phyloP scores from a whole-genome alignment of 768 basidiomycete species.

The Dentipellis sp. region DNA sequence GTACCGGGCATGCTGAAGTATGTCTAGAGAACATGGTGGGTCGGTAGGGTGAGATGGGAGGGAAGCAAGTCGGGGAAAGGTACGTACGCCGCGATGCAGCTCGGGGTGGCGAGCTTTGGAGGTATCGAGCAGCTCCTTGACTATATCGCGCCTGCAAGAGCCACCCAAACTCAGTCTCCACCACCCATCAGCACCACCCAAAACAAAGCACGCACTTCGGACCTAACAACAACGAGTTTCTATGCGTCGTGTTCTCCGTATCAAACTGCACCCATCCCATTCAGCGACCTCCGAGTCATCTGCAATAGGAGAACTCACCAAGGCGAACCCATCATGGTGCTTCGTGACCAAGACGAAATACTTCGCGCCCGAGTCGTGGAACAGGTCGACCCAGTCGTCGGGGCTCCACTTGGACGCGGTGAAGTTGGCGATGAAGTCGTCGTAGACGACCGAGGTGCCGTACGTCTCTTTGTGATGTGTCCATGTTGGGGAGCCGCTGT shows the following conservation, averaged over 20 bases:
- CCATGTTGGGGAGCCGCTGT: conserved; percentile 32
- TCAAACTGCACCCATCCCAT: conserved; percentile 28
- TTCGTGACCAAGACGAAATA: conserved; percentile 57
- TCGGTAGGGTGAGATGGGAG: not conserved
- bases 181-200: not conserved
- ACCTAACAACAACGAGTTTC: conserved; percentile 38
- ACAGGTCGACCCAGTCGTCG: conserved; percentile 43
- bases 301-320: conserved; percentile 14
- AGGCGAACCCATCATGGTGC: conserved; percentile 52
- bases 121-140: not conserved
- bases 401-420: conserved; percentile 45
- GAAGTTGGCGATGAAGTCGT: conserved; percentile 49
- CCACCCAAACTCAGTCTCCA: not conserved
- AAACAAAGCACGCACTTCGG: conserved; percentile 25
- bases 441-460: conserved; percentile 39
- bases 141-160: not conserved
- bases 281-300: not conserved
- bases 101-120: not conserved
- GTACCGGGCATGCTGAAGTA: not conserved
- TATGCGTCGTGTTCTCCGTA: conserved; percentile 41
- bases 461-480: conserved; percentile 40
- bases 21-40: not conserved
- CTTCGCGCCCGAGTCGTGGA: conserved; percentile 48
- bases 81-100: not conserved
- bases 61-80: not conserved